Base-by-base conservation (phyloP, 2,329 filamentous ascomycete genomes). In the Colletotrichum lindemuthianum region DNA sequence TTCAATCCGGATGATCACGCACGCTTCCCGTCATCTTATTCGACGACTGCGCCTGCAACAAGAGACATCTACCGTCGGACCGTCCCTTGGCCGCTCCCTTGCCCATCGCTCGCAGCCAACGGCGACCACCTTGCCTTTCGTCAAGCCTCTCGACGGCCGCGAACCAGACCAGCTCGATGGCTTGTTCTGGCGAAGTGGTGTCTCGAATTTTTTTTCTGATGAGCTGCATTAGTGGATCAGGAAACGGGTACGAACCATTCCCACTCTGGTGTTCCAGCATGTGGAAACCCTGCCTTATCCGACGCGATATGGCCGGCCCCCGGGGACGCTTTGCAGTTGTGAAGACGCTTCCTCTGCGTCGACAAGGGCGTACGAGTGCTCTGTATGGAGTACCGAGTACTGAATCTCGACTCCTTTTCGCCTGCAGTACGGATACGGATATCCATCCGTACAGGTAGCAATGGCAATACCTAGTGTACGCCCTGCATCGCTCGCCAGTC, bases 151-250 rank as follows among this genome's bases (percentile, higher is more conserved):
- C 33, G 40, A 53, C 16, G 9, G 40, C 56, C 36, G 15, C 48
- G 43, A 51, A 63, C 47, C 39, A 56, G 40, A 44, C 51, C 45
- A 44, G 40, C 43, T 24, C 33, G n/a, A 52, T 65, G 59, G 59
- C 51, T 59, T 63, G 58, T 43, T 61, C 63, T 57, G 59, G 52
- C 63, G 63, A 45, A 63, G 57, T 52, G 52, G 33, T 47, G 47
- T 44, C 58, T 56, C 47, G 63, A 65, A 65, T 57, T 57, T 61
- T 57, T 57, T 61, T 65, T 63, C 48, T 61, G 58, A 65, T 49
- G 47, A 65, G 52, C 58, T 65, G 58, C 63, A 65, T 65, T 65
- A 65, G 63, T 65, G 63, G 63, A 65, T 65, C 63, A 61, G 63
- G 15, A 49, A 52, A 65, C 63, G 47, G 63, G 47, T 65, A 65